Evolutionary conservation across 2,329 filamentous ascomycete genomes (phyloP).

Genomic region (Periglandula ipomoeae): DNA sequence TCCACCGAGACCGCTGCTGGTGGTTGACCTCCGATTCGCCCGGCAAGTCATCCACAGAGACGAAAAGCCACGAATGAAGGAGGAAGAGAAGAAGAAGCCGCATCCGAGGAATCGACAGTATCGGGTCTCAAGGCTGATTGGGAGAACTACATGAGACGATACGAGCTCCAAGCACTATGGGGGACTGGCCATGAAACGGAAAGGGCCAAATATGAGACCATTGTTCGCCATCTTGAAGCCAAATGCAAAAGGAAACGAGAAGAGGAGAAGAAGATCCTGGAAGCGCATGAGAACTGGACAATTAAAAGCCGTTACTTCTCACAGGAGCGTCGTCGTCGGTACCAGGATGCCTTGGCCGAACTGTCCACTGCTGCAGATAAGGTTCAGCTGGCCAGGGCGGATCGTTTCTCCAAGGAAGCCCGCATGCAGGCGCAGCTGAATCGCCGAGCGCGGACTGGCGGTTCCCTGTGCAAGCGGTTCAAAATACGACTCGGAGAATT

Average conservation of each 20-base stretch:
- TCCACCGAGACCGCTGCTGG: too few species aligned
- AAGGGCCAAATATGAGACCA: constrained; percentile 3
- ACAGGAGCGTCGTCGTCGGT: not conserved
- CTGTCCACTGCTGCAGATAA: not conserved
- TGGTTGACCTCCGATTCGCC: too few species aligned
- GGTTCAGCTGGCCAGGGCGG: not conserved
- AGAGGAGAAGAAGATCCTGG: not conserved
- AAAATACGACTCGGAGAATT: constrained; percentile 1
- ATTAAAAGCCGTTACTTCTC: not conserved
- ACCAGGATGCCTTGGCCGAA: not conserved
- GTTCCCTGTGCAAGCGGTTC: not conserved
- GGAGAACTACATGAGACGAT: not conserved
- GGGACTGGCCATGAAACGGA: not conserved
- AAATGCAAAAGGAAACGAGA: not conserved
- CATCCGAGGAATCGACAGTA: too few species aligned
- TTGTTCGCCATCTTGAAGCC: not conserved
- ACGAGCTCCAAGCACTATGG: constrained; percentile 1
- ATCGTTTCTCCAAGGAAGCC: not conserved
- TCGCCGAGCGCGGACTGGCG: not conserved
- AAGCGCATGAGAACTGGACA: not conserved
- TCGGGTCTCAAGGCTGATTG: not conserved
- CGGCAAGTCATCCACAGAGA: too few species aligned
- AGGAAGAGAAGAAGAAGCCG: not conserved
- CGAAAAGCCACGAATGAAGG: too few species aligned
- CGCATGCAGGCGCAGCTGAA: not conserved